Base-by-base conservation (phyloP, 257 asterid genomes). In the Solanum chmielewskii region DNA sequence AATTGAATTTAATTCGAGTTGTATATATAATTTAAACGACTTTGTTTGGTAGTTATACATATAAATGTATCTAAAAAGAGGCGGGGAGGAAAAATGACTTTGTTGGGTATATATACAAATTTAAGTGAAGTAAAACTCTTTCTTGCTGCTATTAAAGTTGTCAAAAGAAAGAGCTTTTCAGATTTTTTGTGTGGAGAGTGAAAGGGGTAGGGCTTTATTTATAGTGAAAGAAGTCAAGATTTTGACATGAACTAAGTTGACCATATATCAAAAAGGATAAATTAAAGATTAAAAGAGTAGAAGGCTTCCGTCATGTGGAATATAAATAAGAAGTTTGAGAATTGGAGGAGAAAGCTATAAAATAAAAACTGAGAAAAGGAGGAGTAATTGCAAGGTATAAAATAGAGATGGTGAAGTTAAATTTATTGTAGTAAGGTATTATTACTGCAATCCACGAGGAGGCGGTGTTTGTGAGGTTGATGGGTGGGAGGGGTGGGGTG, bases 351-450 rank as follows among this genome's bases (percentile, higher is more conserved):
- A 84, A n/a, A 84, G 86, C 37, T 25, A 31, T 62, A 31, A 82
- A 41, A 41, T 42, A 23, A 66, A 5, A 25, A 25, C 6, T 82
- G 60, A 74, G 13, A 42, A 70, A 80, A 9, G 60, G 52, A 35
- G 88, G 88, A 88, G 83, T 88, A 41, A 88, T 88, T 88, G 86
- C 88, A 52, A 69, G 12, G 45, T 44, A 9, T 77, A 73, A 59
- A 84, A 33, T 25, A 18, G 81, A 74, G 87, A 87, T 62, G 86
- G 66, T 76, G 83, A 44, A 21, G 83, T 41, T 31, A 84, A 87
- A 87, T 87, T 87, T 33, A 87, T 45, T 81, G 89, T 84, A 85
- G 86, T 85, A 42, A 82, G 33, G 23, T 29, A 52, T 83, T 83
- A 31, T 44, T 47, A 27, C 16, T 35, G 27, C 45, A 42, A 35